Evolutionary conservation across 148 eudicot species (phyloP), one percentile per base, ranked within the genome.

Genomic region (Simmondsia chinensis): DNA sequence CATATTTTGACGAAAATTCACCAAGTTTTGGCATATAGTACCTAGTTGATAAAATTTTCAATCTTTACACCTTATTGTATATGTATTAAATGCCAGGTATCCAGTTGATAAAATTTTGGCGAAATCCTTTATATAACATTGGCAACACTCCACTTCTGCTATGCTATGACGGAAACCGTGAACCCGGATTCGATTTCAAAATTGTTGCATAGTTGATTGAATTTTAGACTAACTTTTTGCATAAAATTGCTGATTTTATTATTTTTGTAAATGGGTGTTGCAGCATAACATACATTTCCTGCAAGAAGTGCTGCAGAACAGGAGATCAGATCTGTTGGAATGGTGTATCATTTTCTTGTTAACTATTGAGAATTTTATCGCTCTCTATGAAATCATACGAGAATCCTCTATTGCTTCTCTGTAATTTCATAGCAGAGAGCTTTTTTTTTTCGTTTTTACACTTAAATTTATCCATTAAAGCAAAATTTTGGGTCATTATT

Each of bases 221-320:
- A 26, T 23, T 60, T 26, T 6, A 7, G 12, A 17, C 16, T 33
- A 14, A 19, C 9, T 34, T 20, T 8, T 27, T 16, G 15, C 28
- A 15, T 9, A 23, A 10, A 39, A 17, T 26, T 35, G 18, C 19
- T 37, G 24, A 2, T 54, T 9, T 48, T 37, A 13, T 1, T 33
- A 2, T 23, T 15, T 9, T 5, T 56, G 29, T n/a, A n/a, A n/a
- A n/a, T n/a, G 32, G 18, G 8, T 39, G 20, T 14, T 62, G 70
- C 95, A 89, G 95, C 97, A 84, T 73, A 89, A 89, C 70, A 84
- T 89, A 60, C 97, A 84, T 68, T 89, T 89, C 51, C 71, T 89
- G 63, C 97, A 84, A 81, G 97, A 84, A 74, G 95, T 65, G 54
- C 80, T 89, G 24, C 97, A 89, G 66, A 89, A 89, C 65, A 63